A percentile compares a stretch with the other conserved stretches of the same genome.
Conservation (phyloP, 768 basidiomycete genomes). For the Russula emetica region DNA sequence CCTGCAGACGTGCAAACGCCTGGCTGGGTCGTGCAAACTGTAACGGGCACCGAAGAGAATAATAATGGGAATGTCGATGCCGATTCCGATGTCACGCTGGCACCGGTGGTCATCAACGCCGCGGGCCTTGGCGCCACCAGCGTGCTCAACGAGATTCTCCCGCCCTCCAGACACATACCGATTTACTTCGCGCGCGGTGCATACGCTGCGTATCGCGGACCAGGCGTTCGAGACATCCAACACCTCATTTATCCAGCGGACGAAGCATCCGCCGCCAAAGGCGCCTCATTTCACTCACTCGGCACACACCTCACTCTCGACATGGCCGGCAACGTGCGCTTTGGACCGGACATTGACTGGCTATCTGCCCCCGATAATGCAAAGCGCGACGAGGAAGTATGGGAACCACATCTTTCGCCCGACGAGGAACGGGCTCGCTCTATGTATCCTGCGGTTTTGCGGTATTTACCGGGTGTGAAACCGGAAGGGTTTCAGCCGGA, state of each 20-base stretch:
- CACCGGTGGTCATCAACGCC: conserved; percentile 76
- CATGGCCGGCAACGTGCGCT: conserved; percentile 76
- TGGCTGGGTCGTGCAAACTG: conserved; percentile 88
- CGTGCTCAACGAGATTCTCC: conserved; percentile 66
- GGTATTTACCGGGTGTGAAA: conserved; percentile 64
- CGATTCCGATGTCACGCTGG: conserved; percentile 70
- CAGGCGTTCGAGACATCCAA: conserved; percentile 59
- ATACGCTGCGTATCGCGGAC: conserved; percentile 84
- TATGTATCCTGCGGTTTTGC: conserved; percentile 69
- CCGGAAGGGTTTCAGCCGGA: conserved; percentile 67
- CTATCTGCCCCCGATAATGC: conserved; percentile 48
- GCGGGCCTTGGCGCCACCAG: conserved; percentile 70
- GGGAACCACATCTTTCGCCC: conserved; percentile 62
- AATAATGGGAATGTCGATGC: conserved; percentile 36
- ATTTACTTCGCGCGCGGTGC: conserved; percentile 82
- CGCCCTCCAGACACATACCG: conserved; percentile 52
- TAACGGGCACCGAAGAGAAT: conserved; percentile 42
- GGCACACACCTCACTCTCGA: conserved; percentile 92
- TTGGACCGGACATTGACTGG: conserved; percentile 94
- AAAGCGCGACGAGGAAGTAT: conserved; percentile 64
- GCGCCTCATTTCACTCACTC: conserved; percentile 63
- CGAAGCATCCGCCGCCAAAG: conserved; percentile 51
- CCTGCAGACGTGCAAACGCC: conserved; percentile 36
- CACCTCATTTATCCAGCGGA: conserved; percentile 93
- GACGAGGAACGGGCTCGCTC: conserved; percentile 54